phyloP scores from a whole-genome alignment of 805 yeast species.

The Yamadazyma paraphyllophila region DNA sequence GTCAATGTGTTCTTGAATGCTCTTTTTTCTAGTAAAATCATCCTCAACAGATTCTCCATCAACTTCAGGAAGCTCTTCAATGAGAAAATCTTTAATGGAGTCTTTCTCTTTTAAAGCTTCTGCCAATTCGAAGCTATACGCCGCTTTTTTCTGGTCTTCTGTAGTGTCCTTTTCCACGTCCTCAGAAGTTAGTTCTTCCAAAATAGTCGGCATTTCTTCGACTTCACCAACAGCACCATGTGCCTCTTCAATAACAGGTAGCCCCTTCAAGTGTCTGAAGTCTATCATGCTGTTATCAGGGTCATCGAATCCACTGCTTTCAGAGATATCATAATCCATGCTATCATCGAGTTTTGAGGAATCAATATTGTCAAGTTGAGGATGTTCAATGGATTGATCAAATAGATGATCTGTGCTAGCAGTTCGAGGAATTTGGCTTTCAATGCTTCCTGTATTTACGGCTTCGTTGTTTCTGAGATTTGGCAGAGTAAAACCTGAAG shows the following conservation, averaged over 20 bases:
- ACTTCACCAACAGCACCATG: not conserved
- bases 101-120: not conserved
- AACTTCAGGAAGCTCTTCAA: too few relatives aligned
- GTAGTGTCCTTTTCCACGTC: not conserved
- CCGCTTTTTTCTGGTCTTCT: not conserved
- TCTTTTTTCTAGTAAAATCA: not conserved
- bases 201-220: not conserved
- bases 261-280: not conserved
- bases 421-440: not conserved
- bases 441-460: not conserved
- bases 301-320: constrained; percentile 1
- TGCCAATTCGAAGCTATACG: not conserved
- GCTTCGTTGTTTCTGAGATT: not conserved
- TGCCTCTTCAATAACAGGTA: not conserved
- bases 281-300: constrained; percentile 4
- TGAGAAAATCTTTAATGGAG: too few relatives aligned
- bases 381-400: not conserved
- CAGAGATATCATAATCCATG: not conserved
- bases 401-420: not conserved
- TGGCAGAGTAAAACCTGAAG: not conserved
- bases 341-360: not conserved
- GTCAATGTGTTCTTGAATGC: not conserved
- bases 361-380: constrained; percentile 1
- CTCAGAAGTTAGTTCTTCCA: not conserved
- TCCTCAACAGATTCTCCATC: too few relatives aligned